These are phyloP conservation scores for Curvularia hawaiiensis DNA, from an alignment of 2,329 filamentous ascomycete genomes.

Conservation along the genomic window DNA sequence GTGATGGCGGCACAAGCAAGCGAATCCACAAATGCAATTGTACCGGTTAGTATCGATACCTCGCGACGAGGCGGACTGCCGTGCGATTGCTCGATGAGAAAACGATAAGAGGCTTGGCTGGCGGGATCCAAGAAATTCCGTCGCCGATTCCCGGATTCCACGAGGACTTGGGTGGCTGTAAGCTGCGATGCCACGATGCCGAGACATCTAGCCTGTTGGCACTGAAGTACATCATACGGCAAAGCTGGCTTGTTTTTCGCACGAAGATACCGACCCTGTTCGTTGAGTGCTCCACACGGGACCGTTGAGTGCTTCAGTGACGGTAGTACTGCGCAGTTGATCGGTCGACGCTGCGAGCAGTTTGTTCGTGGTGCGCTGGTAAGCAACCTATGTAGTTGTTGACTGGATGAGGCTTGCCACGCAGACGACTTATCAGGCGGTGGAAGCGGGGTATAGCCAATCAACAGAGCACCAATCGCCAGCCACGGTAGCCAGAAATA, in stretches of 20 bases:
- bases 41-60: conserved; percentile 1
- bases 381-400: conserved; percentile 7
- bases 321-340: neutral
- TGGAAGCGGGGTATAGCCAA: conserved; percentile 14
- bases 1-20: conserved; percentile 6
- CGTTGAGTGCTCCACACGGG: neutral
- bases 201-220: conserved; percentile 35
- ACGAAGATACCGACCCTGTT: conserved; percentile 10
- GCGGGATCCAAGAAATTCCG: conserved; percentile 36
- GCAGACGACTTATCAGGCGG: conserved; percentile 12
- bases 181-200: conserved; percentile 36
- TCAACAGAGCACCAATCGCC: neutral
- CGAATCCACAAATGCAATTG: conserved; percentile 5
- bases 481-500: neutral
- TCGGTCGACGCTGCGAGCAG: neutral
- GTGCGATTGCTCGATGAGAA: conserved; percentile 15
- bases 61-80: conserved; percentile 10
- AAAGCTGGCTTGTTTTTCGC: conserved; percentile 6
- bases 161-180: conserved; percentile 18
- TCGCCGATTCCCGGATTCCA: conserved; percentile 27
- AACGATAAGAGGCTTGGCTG: conserved; percentile 43
- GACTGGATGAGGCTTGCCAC: conserved; percentile 16
- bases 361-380: conserved; percentile 1
- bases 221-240: conserved; percentile 4
- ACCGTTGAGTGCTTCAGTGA: neutral